Percentiles rank a stretch among this genome's conserved stretches.
Evolutionary conservation across 495 filamentous ascomycete species (phyloP).

Genomic region (Aspergillus indologenus): DNA sequence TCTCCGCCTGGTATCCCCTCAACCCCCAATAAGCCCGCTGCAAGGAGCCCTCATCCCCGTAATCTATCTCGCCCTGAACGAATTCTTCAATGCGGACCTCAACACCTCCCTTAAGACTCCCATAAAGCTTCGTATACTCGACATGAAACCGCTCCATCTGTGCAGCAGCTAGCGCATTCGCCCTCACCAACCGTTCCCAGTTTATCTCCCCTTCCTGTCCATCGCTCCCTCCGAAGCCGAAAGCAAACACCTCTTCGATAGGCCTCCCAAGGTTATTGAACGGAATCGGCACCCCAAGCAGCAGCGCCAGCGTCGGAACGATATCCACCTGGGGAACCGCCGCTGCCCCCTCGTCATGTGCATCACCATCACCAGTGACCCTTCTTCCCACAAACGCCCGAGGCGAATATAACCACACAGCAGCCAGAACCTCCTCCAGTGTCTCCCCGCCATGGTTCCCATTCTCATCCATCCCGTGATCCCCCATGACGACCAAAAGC

Average conservation of each 20-base stretch:
- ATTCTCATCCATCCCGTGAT: conserved; percentile 96
- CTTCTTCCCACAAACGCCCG: not conserved
- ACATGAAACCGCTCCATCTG: conserved; percentile 84
- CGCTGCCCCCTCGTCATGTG: conserved; percentile 49
- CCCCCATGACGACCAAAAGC: conserved; percentile 90
- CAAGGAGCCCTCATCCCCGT: not conserved
- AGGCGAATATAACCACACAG: conserved; percentile 90
- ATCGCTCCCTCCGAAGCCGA: conserved; percentile 37
- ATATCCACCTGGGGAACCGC: conserved; percentile 84
- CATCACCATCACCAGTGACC: not conserved
- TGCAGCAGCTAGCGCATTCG: conserved; percentile 69
- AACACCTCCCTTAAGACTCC: not conserved
- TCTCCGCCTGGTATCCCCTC: conserved; percentile 3
- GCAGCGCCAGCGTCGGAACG: conserved; percentile 80
- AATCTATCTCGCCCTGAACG: not conserved
- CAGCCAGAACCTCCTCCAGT: conserved; percentile 87
- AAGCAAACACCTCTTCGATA: conserved; percentile 84
- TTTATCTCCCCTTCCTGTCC: conserved; percentile 44
- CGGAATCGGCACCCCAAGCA: conserved; percentile 89
- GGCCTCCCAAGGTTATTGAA: conserved; percentile 92
- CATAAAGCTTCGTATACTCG: conserved; percentile 51
- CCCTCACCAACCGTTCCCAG: conserved; percentile 67
- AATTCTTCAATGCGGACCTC: not conserved
- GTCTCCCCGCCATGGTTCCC: conserved; percentile 96
- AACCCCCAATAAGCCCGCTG: not conserved